Base-by-base conservation (phyloP, 371 early-diverging fungal species). In the Mortierella sp. region DNA sequence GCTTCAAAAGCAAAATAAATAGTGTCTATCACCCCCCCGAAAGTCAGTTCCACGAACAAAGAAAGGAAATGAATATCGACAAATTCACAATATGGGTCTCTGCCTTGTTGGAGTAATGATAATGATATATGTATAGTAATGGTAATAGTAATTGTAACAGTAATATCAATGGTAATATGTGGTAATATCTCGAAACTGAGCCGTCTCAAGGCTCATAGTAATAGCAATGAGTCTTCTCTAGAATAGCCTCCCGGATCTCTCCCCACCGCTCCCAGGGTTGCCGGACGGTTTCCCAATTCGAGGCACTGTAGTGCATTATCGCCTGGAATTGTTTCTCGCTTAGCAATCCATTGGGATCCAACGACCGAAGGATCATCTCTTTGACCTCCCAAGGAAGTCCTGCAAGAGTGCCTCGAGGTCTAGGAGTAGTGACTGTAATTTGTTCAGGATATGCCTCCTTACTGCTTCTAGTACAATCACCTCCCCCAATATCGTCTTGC, bases 241-340 rank as follows among this genome's bases (percentile, higher is more conserved):
- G 32, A 43, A 81, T 72, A 28, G 33, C 47, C 70, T 81, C 81
- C 4, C 81, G 75, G 52, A 81, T 66, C 53, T 75, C 81, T 1
- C 81, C 76, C 81, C 81, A 81, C 13, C 69, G 69, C 10, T 81
- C 81, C 81, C 81, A 81, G 8, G 81, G 76, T 33, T 81, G 61
- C 10, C 81, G 72, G 2, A 58, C 40, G 2, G 81, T 81, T 57
- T 75, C 76, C 81, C 81, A 81, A 5, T n/a, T n/a, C 7, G 59
- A 52, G 11, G 53, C 65, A 5, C 64, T 45, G 38, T 81, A 72
- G 8, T 28, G 24, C 69, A 81, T 64, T 43, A 81, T 69, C 28
- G 72, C 55, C 47, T 81, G 75, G 70, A 81, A 81, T 60, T 81
- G 81, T 45, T 53, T 53, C 32, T 72, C 76, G 38, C 76, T 75